Conservation (phyloP, 371 early-diverging fungal genomes). For the Polyrhizophydium stewartii region DNA sequence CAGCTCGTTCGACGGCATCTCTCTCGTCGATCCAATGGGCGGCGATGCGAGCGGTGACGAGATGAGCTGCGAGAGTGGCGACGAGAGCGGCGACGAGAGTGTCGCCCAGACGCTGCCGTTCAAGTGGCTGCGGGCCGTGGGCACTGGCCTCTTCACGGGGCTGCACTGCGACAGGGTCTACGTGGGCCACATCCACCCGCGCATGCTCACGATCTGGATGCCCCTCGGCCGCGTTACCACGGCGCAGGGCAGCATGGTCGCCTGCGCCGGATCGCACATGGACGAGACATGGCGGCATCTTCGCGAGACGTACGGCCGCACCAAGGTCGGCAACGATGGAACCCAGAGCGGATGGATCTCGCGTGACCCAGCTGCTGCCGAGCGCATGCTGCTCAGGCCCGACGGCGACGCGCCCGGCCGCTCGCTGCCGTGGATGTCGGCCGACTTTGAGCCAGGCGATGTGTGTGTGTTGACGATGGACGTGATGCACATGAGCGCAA, state of each 20-base stretch:
- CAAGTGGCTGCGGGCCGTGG: conserved; percentile 32
- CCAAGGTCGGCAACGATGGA: conserved; percentile 26
- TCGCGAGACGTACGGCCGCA: conserved; percentile 10
- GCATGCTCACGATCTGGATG: conserved; percentile 26
- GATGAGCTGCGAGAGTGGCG: not conserved
- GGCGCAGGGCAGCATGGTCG: conserved; percentile 8
- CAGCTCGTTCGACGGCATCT: not conserved
- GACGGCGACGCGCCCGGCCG: conserved; percentile 2
- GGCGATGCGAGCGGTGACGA: not conserved
- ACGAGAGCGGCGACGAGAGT: not conserved
- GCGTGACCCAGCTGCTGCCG: conserved; percentile 16
- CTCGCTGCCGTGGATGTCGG: conserved; percentile 21
- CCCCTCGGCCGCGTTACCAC: conserved; percentile 20
- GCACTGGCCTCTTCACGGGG: conserved; percentile 22
- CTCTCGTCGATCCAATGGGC: not conserved
- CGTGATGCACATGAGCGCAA: conserved; percentile 25
- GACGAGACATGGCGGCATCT: not conserved
- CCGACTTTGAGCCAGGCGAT: conserved; percentile 27
- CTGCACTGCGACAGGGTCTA: conserved; percentile 33
- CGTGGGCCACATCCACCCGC: conserved; percentile 17
- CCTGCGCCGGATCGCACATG: not conserved
- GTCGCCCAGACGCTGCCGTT: conserved; percentile 11
- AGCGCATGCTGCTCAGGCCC: not conserved
- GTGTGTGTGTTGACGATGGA: conserved; percentile 18
- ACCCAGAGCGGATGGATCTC: conserved; percentile 20